phyloP scores from a whole-genome alignment of 2,329 filamentous ascomycete species.

The Penicillium sclerotiorum region DNA sequence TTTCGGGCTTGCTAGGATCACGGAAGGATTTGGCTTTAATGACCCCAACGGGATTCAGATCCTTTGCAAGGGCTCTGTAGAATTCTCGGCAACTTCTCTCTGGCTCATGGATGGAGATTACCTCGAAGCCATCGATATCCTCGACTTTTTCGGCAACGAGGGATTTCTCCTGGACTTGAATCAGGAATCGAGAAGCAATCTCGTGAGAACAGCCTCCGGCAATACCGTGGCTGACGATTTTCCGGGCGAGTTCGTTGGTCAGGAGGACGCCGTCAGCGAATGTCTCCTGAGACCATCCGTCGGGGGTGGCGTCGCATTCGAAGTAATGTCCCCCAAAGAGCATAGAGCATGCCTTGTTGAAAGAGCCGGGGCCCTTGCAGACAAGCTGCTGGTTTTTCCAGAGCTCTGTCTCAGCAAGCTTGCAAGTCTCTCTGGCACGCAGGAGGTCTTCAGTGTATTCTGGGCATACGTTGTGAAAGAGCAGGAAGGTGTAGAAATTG shows the following conservation, averaged over 20 bases:
- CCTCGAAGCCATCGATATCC: constrained; percentile 62
- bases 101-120: constrained; percentile 57
- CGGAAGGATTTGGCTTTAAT: constrained; percentile 56
- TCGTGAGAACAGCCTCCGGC: constrained; percentile 49
- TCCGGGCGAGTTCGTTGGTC: constrained; percentile 49
- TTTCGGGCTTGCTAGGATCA: constrained; percentile 43
- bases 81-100: constrained; percentile 50
- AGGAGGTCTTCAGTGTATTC: constrained; percentile 73
- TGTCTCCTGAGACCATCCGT: constrained; percentile 31
- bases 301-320: constrained; percentile 6
- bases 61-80: constrained; percentile 47
- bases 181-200: constrained; percentile 40
- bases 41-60: constrained; percentile 56
- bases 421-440: constrained; percentile 67
- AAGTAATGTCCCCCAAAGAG: constrained; percentile 64
- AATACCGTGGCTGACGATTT: constrained; percentile 55
- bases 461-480: constrained; percentile 81
- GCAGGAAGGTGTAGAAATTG: constrained; percentile 87
- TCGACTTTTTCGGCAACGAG: constrained; percentile 48
- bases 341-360: constrained; percentile 74
- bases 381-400: constrained; percentile 58
- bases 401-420: constrained; percentile 68
- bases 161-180: constrained; percentile 33
- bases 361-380: constrained; percentile 68
- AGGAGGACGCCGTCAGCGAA: constrained; percentile 29